Evolutionary conservation across 1,139 yeast genomes (phyloP), one percentile per base, ranked within the genome.

Genomic region (Pichia sp.): DNA sequence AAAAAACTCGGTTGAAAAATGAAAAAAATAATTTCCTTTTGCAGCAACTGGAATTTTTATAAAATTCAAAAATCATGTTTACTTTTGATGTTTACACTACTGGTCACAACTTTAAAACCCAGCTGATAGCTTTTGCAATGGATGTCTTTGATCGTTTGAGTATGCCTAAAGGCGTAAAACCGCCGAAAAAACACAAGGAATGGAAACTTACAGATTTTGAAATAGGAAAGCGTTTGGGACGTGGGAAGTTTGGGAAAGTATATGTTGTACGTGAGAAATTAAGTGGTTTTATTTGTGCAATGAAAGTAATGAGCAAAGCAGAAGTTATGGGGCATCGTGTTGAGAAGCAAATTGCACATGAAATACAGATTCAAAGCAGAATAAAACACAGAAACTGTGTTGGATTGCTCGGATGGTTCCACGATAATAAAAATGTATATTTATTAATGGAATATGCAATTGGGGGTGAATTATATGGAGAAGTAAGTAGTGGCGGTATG

Each of bases 211-310:
- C 73, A 29, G 95, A 87, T 61, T 92, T 88, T 68, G 96, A 89
- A 57, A 75, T 92, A 41, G 98, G 98, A 13, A 77, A 84, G 48
- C 82, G 85, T 50, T 73, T 92, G 36, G 98, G 98, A 0, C 88
- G 87, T 62, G 98, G 98, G 3, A 89, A 89, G 64, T 80, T 90
- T 58, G 98, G 98, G 3, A 81, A 80, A 57, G 98, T 92, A 0
- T 90, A 89, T 65, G 86, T 96, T 60, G 97, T 85, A 15, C 74
- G 77, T 51, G 97, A 90, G 62, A 81, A 77, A 57, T 59, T 68
- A 29, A 76, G 88, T 0, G 95, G 95, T 1, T 86, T 79, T 59
- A 73, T 92, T 2, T 86, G 95, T 64, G 98, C 98, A 0, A 68
- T 92, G 57, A 92, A 92, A 62, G 95, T 85, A 7, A 87, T 92